Evolutionary conservation across 257 asterid species (phyloP).

Genomic region (Scutellaria baicalensis): DNA sequence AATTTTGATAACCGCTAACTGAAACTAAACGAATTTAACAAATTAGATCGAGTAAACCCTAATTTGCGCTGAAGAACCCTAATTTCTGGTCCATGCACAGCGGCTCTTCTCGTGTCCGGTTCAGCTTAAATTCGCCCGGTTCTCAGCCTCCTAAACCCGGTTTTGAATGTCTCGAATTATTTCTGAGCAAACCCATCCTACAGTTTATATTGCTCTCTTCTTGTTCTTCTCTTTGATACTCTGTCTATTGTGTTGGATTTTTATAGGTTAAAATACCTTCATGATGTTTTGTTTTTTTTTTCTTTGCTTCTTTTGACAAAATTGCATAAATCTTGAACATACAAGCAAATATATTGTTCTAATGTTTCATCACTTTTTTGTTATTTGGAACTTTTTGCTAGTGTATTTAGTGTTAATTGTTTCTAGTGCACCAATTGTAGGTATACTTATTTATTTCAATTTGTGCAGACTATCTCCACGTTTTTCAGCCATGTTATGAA

Average conservation of each 20-base stretch:
- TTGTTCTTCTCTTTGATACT: background rate
- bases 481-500: conserved; percentile 53
- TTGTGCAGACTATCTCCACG: conserved; percentile 36
- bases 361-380: background rate
- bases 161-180: no score
- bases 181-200: no score
- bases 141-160: no score
- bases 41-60: no score
- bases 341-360: background rate
- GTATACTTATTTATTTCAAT: conserved; percentile 4
- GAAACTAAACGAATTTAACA: no score
- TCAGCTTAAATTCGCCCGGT: no score
- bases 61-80: no score
- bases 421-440: background rate
- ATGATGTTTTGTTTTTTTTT: background rate
- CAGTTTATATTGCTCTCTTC: conserved; percentile 6
- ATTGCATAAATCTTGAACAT: background rate
- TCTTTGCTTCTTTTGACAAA: background rate
- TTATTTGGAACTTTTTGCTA: background rate
- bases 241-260: background rate
- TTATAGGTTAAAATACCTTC: background rate
- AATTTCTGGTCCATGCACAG: no score
- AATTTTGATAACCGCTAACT: no score
- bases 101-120: no score
- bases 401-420: background rate